phyloP scores from a whole-genome alignment of 108 stramenopile species.

The Fragilariopsis cylindrus region DNA sequence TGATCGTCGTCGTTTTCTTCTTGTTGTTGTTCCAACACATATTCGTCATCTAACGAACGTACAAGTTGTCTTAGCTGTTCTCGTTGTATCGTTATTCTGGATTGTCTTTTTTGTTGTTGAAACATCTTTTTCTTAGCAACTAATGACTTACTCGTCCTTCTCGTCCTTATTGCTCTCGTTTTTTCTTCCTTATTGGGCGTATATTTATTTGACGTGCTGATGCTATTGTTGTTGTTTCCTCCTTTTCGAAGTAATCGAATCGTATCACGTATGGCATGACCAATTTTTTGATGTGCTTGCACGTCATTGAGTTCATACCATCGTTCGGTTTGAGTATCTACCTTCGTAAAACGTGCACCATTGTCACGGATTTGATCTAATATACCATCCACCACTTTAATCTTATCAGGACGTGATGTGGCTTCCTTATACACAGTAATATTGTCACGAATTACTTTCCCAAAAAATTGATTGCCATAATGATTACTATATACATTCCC shows the following conservation, averaged over 20 bases:
- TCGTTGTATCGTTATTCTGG: too few species aligned
- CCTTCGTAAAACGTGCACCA: conserved; percentile 19
- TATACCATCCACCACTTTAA: conserved; percentile 13
- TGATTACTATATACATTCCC: conserved; percentile 10
- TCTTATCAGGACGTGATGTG: not conserved
- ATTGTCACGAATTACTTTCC: conserved; percentile 18
- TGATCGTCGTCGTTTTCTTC: too few species aligned
- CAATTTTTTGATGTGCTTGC: conserved; percentile 27
- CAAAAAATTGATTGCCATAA: conserved; percentile 25
- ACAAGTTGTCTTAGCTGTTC: too few species aligned
- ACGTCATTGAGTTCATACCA: conserved; percentile 27
- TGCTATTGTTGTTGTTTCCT: not conserved
- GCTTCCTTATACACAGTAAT: conserved; percentile 12
- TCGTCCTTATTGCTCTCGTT: too few species aligned
- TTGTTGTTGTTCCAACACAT: too few species aligned
- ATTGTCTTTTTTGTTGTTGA: too few species aligned
- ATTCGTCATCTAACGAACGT: too few species aligned
- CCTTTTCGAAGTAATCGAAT: conserved; percentile 4
- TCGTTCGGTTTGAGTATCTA: conserved; percentile 5
- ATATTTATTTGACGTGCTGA: too few species aligned
- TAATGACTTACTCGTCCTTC: too few species aligned
- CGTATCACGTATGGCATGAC: conserved; percentile 30
- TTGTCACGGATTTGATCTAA: conserved; percentile 11
- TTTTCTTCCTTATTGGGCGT: too few species aligned
- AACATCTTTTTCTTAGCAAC: too few species aligned